phyloP scores from a whole-genome alignment of 805 yeast species.

The Kodamaea lidongshanica region DNA sequence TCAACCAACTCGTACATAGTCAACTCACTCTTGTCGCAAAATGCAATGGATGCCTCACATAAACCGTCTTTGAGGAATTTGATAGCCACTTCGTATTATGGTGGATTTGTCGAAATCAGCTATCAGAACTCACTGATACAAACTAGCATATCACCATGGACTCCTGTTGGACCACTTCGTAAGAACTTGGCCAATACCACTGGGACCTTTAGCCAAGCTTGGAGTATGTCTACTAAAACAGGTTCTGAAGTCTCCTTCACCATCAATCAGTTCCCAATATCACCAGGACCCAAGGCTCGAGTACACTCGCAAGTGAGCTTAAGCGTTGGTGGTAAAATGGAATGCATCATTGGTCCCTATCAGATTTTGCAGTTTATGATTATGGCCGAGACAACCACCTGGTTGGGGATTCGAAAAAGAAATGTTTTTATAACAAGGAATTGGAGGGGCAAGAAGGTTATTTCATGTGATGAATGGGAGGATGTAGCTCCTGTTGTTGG shows the following conservation, averaged over 20 bases:
- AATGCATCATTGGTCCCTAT: constrained; percentile 7
- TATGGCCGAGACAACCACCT: constrained; percentile 3
- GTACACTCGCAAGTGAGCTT: not conserved
- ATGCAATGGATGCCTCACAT: constrained; percentile 2
- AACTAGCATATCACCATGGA: constrained; percentile 4
- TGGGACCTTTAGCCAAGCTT: constrained; percentile 6
- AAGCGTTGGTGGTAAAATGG: constrained; percentile 4
- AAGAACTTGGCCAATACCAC: constrained; percentile 5
- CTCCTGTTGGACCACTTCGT: constrained; percentile 7
- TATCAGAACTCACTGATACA: constrained; percentile 1
- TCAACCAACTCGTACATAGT: constrained; percentile 5
- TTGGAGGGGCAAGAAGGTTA: constrained; percentile 1
- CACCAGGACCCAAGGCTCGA: constrained; percentile 2
- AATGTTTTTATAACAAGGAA: constrained; percentile 1
- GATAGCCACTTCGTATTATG: not conserved
- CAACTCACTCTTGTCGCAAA: constrained; percentile 2
- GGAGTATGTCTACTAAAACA: constrained; percentile 3
- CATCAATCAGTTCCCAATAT: not conserved
- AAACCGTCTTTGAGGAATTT: constrained; percentile 1
- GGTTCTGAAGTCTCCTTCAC: constrained; percentile 1
- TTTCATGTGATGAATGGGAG: constrained; percentile 7
- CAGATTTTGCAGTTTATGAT: constrained; percentile 8
- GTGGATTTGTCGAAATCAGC: constrained; percentile 4
- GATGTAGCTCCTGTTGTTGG: constrained; percentile 1
- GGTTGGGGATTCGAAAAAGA: constrained; percentile 1